These are phyloP conservation scores for Podaxis sp. DNA, from an alignment of 768 basidiomycete species.

Conservation along the genomic window DNA sequence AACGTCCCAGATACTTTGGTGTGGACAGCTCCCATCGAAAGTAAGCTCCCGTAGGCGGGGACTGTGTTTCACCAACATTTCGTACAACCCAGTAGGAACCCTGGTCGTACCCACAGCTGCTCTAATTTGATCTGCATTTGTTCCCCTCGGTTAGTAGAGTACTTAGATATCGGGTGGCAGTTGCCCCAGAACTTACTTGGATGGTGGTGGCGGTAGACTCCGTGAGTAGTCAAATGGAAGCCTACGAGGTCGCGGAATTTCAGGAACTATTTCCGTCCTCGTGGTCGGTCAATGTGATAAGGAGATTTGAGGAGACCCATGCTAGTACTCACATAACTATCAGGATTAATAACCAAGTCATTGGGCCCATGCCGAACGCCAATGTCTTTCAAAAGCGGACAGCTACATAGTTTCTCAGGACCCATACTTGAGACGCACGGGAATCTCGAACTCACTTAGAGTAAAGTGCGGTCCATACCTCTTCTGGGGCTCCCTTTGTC, in stretches of 20 bases:
- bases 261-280: not conserved
- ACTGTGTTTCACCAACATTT: constrained; percentile 1
- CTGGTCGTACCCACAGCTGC: not conserved
- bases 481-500: constrained; percentile 19
- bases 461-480: not conserved
- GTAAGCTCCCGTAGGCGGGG: constrained; percentile 5
- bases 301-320: not conserved
- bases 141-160: not conserved
- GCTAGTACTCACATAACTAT: not conserved
- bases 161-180: no score
- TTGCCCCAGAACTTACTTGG: not conserved
- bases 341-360: constrained; percentile 1
- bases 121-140: not conserved
- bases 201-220: constrained; percentile 1
- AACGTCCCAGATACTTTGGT: not conserved
- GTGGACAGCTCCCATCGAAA: constrained; percentile 3
- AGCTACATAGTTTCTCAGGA: not conserved
- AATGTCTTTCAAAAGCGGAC: constrained; percentile 7
- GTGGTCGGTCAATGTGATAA: not conserved
- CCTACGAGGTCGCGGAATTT: not conserved
- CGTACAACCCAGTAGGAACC: not conserved
- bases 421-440: not conserved
- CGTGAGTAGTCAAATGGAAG: constrained; percentile 2
- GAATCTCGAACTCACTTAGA: not conserved
- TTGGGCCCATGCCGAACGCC: constrained; percentile 3